A percentile compares a stretch with the other conserved stretches of the same genome.
Evolutionary conservation across 371 early-diverging fungal genomes (phyloP).

Genomic region (Massospora cicadina): DNA sequence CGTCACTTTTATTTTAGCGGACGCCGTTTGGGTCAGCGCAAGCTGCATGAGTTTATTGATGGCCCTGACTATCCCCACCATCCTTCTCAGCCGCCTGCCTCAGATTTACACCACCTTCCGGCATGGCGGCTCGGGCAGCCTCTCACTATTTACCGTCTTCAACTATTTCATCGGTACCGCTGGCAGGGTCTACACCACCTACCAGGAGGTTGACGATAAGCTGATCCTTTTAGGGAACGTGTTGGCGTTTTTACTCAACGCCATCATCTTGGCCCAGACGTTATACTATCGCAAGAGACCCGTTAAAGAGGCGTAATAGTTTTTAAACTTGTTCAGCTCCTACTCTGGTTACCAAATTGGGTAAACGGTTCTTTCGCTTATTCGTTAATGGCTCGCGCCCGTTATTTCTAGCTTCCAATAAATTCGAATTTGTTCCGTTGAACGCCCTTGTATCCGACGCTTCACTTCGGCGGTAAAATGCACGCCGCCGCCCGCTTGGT

Average conservation of each 20-base stretch:
- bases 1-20: conserved; percentile 25
- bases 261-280: not conserved
- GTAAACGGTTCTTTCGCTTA: too few species aligned
- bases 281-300: not conserved
- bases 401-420: too few species aligned
- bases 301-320: not conserved
- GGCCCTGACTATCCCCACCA: conserved; percentile 59
- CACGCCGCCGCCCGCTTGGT: too few species aligned
- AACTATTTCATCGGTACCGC: conserved; percentile 65
- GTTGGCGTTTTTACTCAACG: not conserved
- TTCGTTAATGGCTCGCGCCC: too few species aligned
- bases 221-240: conserved; percentile 12
- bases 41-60: conserved; percentile 40
- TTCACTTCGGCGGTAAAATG: too few species aligned
- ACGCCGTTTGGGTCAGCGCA: conserved; percentile 23
- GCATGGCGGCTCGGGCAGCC: conserved; percentile 64
- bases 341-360: too few species aligned
- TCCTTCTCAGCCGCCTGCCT: conserved; percentile 67
- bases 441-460: too few species aligned
- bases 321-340: too few species aligned
- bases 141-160: conserved; percentile 71
- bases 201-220: conserved; percentile 68
- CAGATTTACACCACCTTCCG: conserved; percentile 63
- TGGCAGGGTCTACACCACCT: conserved; percentile 80
- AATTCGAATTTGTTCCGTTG: too few species aligned